Evolutionary conservation across 805 yeast genomes (phyloP), one percentile per base, ranked within the genome.

Genomic region (Starmerella powellii): DNA sequence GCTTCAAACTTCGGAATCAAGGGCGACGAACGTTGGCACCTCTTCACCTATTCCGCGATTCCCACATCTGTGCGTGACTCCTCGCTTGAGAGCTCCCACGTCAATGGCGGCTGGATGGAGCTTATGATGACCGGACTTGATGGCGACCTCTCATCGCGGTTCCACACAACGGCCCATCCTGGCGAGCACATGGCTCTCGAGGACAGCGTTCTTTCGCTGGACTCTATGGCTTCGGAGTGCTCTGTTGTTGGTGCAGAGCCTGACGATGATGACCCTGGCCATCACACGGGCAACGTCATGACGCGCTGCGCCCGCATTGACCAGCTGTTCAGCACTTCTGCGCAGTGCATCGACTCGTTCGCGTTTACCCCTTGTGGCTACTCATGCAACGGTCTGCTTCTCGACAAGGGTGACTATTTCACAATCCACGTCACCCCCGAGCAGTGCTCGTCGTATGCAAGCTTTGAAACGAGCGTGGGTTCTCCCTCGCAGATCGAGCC

Each of bases 371-470:
- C 98, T 1, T 88, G 97, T 60, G 98, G 98, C 6, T 88, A 76
- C 57, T 84, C 95, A 2, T 83, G 95, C 34, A 88, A 88, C 61
- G 78, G 93, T 16, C 67, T 87, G 30, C 60, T 80, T 34, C 23
- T 41, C 27, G 67, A 74, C 34, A 72, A 68, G 32, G 75, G 74
- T 56, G 62, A 69, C 52, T 80, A 78, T 59, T 81, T 80, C 57
- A 88, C 96, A 8, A 67, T 87, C 45, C 97, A 91, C 59, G 82
- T 91, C 32, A 91, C 98, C 0, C 97, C 97, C 0, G 97, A 91
- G 59, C 59, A 68, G 18, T 94, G 88, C 29, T 88, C 93, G 85
- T 84, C 95, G 4, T 88, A 88, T 62, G 97, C 97, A 4, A 82
- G 94, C 8, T 91, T 91, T 61, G 97, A 91, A 60, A 77, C 95